phyloP scores from a whole-genome alignment of 2,329 filamentous ascomycete species.

The Penicillium griseofulvum region DNA sequence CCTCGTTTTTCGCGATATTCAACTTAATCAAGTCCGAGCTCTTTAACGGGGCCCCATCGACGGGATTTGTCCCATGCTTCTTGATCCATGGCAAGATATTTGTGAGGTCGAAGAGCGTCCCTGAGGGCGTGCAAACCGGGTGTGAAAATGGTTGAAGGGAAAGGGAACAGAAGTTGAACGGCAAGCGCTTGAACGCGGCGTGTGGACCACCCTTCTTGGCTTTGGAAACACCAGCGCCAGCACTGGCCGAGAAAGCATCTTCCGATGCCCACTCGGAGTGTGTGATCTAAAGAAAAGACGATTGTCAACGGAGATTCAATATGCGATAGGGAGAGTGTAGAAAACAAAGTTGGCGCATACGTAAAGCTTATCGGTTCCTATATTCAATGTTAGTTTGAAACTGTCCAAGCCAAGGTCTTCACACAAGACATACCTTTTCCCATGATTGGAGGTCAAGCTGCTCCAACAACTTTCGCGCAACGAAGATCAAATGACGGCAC shows the following conservation, averaged over 20 bases:
- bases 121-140: slow-evolving; percentile 83
- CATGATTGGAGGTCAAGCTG: slow-evolving; percentile 12
- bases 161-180: slow-evolving; percentile 97
- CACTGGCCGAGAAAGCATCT: slow-evolving; percentile 81
- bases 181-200: slow-evolving; percentile 77
- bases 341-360: slow-evolving; percentile 32
- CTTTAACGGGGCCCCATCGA: slow-evolving; percentile 75
- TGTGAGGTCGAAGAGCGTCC: slow-evolving; percentile 91
- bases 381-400: not conserved
- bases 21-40: slow-evolving; percentile 84
- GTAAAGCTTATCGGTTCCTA: slow-evolving; percentile 52
- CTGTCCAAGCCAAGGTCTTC: not conserved
- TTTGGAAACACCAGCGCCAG: slow-evolving; percentile 63
- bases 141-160: slow-evolving; percentile 93
- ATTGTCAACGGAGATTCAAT: slow-evolving; percentile 17
- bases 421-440: slow-evolving; percentile 38
- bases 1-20: slow-evolving; percentile 87
- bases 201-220: slow-evolving; percentile 52
- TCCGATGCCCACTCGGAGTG: slow-evolving; percentile 96
- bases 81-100: slow-evolving; percentile 93
- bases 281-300: slow-evolving; percentile 64
- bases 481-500: slow-evolving; percentile 8
- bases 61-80: slow-evolving; percentile 88
- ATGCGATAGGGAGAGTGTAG: slow-evolving; percentile 8
- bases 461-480: slow-evolving; percentile 1